phyloP scores from a whole-genome alignment of 768 basidiomycete species.

The Suillus americanus region DNA sequence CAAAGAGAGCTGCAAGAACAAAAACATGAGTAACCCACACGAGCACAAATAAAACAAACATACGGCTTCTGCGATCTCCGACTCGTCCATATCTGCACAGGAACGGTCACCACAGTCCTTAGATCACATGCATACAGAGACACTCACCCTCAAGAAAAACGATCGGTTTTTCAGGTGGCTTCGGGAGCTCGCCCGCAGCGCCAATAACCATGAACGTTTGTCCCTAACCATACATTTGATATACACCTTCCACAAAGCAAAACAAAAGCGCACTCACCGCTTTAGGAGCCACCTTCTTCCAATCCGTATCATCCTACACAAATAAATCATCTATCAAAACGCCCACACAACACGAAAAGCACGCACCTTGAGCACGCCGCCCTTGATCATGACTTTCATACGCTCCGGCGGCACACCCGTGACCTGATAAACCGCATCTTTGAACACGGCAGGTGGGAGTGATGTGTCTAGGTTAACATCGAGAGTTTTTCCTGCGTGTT shows the following conservation, averaged over 20 bases:
- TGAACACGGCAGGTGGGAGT: constrained; percentile 71
- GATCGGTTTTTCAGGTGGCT: constrained; percentile 74
- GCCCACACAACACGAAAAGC: background rate
- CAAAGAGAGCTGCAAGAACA: constrained; percentile 55
- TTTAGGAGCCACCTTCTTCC: constrained; percentile 84
- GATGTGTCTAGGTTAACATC: constrained; percentile 72
- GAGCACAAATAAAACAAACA: constrained; percentile 20
- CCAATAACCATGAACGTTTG: constrained; percentile 95
- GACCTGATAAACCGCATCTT: constrained; percentile 73
- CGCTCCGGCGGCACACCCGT: constrained; percentile 89
- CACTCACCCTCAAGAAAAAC: constrained; percentile 82
- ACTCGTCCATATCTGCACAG: constrained; percentile 77
- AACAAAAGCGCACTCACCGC: constrained; percentile 45
- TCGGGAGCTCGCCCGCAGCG: constrained; percentile 87
- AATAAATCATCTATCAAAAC: constrained; percentile 5
- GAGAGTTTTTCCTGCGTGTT: constrained; percentile 84
- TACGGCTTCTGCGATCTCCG: constrained; percentile 78
- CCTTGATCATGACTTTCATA: constrained; percentile 98
- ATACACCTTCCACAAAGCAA: background rate
- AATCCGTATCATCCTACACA: constrained; percentile 78
- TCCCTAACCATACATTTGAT: constrained; percentile 46
- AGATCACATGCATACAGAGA: background rate
- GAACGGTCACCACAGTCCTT: background rate
- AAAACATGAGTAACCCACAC: background rate
- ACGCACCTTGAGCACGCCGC: constrained; percentile 82